Base-by-base conservation (phyloP, 495 filamentous ascomycete species). In the Aspergillus cavernicola region DNA sequence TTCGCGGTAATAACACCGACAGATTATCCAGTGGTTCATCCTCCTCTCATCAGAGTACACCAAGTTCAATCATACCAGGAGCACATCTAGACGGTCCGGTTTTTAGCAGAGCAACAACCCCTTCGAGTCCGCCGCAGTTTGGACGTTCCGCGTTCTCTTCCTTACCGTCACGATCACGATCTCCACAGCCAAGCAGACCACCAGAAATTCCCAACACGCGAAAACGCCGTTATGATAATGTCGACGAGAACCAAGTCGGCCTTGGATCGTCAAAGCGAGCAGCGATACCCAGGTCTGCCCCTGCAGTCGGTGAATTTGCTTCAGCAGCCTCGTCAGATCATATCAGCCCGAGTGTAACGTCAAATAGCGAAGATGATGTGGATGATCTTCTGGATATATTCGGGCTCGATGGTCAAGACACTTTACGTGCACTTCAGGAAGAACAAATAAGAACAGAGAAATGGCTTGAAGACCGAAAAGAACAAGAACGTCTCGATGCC, bases 401-500 rank as follows among this genome's bases (percentile, higher is more conserved):
- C 3, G 67, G 64, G 11, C 57, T 66, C 0, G 44, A 71, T 39
- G 61, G 61, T 18, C 43, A 58, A 12, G 63, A 71, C 24, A 58
- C 62, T 7, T 45, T 77, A 7, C 56, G 39, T 7, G 60, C 63
- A 16, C 60, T 78, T 41, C 63, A 66, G 22, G 64, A 68, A 26
- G 75, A 76, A 40, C 68, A 71, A 28, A 60, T 48, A 41, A 59
- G 64, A 49, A 61, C 67, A 22, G 73, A 76, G 50, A 63, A 66
- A 47, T 65, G 56, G 24, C 40, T 68, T 6, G 40, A 69, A 54
- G 64, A 66, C 12, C 62, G 59, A 22, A 60, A 64, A 33, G 56
- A 70, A 59, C 68, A 69, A 51, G 70, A 75, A 50, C 71, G 65
- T 22, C 61, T 52, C n/a, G 80, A 84, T 53, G 77, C 59, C 36